Conservation (phyloP, 306 rosid species). For the Vicia villosa region DNA sequence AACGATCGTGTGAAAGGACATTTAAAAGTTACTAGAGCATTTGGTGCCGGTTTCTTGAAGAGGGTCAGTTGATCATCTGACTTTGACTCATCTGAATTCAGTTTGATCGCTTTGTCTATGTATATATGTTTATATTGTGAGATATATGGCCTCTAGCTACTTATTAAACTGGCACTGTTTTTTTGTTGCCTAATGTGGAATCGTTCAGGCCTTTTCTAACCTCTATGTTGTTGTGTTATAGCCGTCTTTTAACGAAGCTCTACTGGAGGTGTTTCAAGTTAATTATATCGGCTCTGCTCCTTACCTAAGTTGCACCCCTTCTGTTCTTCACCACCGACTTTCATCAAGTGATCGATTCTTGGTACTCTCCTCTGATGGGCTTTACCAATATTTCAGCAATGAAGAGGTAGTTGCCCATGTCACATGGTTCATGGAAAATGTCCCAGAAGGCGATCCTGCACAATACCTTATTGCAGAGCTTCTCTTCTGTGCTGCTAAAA, state of each 20-base stretch:
- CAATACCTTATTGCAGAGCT: conserved; percentile 70
- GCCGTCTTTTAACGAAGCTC: conserved; percentile 58
- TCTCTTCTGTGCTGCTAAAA: conserved; percentile 73
- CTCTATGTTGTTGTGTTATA: conserved; percentile 32
- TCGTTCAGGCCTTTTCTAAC: conserved; percentile 11
- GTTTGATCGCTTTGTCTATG: conserved; percentile 43
- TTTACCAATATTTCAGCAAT: conserved; percentile 67
- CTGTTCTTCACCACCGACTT: conserved; percentile 60
- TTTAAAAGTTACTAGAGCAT: conserved; percentile 71
- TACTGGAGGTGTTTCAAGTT: conserved; percentile 58
- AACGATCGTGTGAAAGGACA: conserved; percentile 73
- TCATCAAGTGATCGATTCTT: conserved; percentile 66
- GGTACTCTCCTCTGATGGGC: conserved; percentile 69
- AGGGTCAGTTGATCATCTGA: conserved; percentile 58
- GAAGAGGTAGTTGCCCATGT: conserved; percentile 75
- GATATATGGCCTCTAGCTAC: background rate
- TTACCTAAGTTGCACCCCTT: conserved; percentile 61
- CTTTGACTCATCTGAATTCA: conserved; percentile 44
- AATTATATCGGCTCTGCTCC: conserved; percentile 56
- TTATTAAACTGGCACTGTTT: background rate
- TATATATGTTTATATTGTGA: conserved; percentile 10
- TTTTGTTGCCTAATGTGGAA: background rate
- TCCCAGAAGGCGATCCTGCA: conserved; percentile 78
- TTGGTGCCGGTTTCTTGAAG: conserved; percentile 75
- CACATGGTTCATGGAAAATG: conserved; percentile 68